Percentiles rank a stretch among this genome's conserved stretches.
Conservation (phyloP, 1,284 basidiomycete species). For the Ganoderma lingzhi region DNA sequence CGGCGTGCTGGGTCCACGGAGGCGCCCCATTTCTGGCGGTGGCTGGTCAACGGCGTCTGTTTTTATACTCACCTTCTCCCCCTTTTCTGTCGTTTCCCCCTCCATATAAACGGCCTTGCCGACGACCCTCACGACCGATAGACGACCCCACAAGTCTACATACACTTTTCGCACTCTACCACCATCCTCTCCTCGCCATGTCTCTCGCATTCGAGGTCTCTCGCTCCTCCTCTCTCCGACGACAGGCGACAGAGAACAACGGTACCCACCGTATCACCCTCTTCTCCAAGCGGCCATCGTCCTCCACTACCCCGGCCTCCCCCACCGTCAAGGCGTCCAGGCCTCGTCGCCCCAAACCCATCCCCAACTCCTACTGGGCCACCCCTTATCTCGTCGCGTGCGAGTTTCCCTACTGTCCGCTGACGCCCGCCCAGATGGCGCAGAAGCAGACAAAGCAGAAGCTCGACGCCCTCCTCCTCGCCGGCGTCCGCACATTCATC, state of each 20-base stretch:
- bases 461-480: conserved; percentile 70
- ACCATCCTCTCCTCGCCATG: conserved; percentile 20
- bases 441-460: conserved; percentile 58
- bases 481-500: conserved; percentile 80
- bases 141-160: not conserved
- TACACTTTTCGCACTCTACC: not conserved
- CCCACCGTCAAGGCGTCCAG: conserved; percentile 20
- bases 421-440: conserved; percentile 44
- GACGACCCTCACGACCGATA: conserved; percentile 19
- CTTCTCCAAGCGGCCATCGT: conserved; percentile 14
- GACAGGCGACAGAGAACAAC: conserved; percentile 12
- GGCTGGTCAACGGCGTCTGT: not conserved
- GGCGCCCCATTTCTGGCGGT: not conserved
- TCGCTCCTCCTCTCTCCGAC: conserved; percentile 15
- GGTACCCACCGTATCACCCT: conserved; percentile 22
- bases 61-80: conserved; percentile 8
- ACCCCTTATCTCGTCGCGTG: conserved; percentile 74
- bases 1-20: conserved; percentile 17
- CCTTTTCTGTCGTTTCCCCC: conserved; percentile 19
- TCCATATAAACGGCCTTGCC: conserved; percentile 21
- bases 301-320: conserved; percentile 18
- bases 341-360: conserved; percentile 56
- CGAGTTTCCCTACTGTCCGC: conserved; percentile 78
- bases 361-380: conserved; percentile 85
- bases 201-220: conserved; percentile 34